phyloP scores from a whole-genome alignment of 2,329 filamentous ascomycete species.

The Fusarium sp. region DNA sequence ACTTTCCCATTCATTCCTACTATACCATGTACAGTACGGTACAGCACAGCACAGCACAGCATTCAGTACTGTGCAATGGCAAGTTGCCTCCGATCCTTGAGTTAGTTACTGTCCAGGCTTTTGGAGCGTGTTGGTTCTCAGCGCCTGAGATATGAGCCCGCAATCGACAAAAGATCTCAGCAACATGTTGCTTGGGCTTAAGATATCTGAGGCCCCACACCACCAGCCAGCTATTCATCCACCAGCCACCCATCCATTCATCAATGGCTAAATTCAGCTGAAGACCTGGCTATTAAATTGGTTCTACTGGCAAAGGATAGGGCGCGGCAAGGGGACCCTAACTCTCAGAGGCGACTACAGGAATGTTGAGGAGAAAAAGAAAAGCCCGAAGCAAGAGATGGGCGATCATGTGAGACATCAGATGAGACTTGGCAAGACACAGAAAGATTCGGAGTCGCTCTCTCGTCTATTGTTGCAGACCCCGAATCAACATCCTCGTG shows the following conservation, averaged over 20 bases:
- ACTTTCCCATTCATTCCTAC: not conserved
- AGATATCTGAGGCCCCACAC: conserved; percentile 6
- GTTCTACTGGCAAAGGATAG: not conserved
- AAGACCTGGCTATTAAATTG: not conserved
- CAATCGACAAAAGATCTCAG: conserved; percentile 2
- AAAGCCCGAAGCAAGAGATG: conserved; percentile 4
- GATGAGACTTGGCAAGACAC: conserved; percentile 1
- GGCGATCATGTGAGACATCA: not conserved
- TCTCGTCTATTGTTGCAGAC: not conserved
- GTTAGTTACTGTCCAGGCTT: conserved; percentile 1
- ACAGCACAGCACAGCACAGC: not conserved
- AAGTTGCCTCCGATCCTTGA: not conserved
- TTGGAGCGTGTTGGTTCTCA: conserved; percentile 14
- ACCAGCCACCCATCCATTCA: not conserved
- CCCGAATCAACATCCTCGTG: not conserved
- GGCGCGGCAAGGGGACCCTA: not conserved
- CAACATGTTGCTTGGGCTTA: not conserved
- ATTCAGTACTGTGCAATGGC: not conserved
- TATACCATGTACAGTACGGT: not conserved
- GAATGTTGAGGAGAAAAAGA: conserved; percentile 4
- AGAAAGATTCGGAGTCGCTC: not conserved
- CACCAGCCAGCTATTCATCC: not conserved
- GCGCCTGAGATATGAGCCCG: conserved; percentile 32
- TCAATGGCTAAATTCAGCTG: not conserved
- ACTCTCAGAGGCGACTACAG: not conserved